Evolutionary conservation across 306 rosid species (phyloP).

Genomic region (Rosa rugosa): DNA sequence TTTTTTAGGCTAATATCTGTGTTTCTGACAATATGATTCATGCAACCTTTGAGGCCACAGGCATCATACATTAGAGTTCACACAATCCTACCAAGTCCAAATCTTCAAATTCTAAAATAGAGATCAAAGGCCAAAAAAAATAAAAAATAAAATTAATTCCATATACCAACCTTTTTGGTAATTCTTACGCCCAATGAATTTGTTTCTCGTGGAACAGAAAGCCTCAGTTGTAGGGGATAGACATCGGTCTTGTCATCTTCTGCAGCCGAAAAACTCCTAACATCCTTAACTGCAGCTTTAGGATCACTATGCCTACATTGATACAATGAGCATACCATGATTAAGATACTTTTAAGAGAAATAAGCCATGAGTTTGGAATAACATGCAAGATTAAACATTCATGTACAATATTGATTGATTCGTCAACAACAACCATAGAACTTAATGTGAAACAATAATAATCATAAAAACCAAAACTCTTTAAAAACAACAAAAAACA

Average conservation of each 20-base stretch:
- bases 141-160: neutral
- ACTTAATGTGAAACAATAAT: neutral
- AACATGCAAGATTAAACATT: neutral
- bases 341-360: slow-evolving; percentile 21
- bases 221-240: slow-evolving; percentile 91
- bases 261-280: slow-evolving; percentile 66
- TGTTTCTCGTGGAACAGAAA: slow-evolving; percentile 70
- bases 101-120: neutral
- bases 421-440: neutral
- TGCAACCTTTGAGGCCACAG: neutral
- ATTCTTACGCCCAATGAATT: slow-evolving; percentile 78
- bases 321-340: slow-evolving; percentile 28
- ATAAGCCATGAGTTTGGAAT: neutral
- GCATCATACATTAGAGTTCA: neutral
- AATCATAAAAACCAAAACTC: neutral
- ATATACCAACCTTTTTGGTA: slow-evolving; percentile 75
- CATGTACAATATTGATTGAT: neutral
- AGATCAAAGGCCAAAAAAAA: slow-evolving; percentile 15
- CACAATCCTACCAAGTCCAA: slow-evolving; percentile 1
- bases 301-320: slow-evolving; percentile 79
- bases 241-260: slow-evolving; percentile 81
- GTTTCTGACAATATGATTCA: neutral
- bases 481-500: neutral
- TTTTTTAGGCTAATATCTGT: neutral
- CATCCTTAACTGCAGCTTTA: slow-evolving; percentile 59